Base-by-base conservation (phyloP, 257 asterid genomes). In the Gardenia jasminoides region DNA sequence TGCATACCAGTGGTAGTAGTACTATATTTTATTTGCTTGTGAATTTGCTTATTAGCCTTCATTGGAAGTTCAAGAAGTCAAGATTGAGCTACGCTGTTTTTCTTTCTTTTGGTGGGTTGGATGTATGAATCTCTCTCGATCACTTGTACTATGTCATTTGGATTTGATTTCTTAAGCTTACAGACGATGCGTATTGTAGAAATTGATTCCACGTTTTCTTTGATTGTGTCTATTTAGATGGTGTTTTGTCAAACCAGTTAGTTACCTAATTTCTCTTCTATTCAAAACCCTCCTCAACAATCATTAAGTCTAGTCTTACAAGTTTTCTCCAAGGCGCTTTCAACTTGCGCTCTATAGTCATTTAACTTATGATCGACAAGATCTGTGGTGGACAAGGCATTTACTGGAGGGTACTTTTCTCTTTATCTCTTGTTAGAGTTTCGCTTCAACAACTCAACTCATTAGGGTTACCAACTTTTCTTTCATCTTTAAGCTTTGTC, bases 401-500 rank as follows among this genome's bases (percentile, higher is more conserved):
- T 3, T 70, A 44, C n/a, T 4, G 47, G 46, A 31, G 0, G 8
- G 75, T 70, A 6, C 52, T 10, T 20, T 7, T 36, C 41, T 36
- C 4, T 58, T 10, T 70, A 43, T 24, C 41, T n/a, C 22, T 22
- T 52, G 58, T 52, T 26, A 71, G 43, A 43, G 10, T 43, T 70
- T 22, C 10, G 12, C 12, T 41, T 9, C 41, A 3, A 44, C 22
- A 19, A n/a, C 24, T 56, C 22, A 19, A n/a, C 24, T 56, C 26
- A 22, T 67, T 75, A 75, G 78, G 78, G 78, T 74, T 70, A 70
- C 59, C 59, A 70, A n/a, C 52, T 41, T 50, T 50, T 74, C 41
- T 16, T 33, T 22, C 78, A 1, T 30, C 28, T 20, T 16, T 31
- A 43, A 73, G 43, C 65, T 50, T 17, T 22, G 22, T 5, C 41